These are phyloP conservation scores for Lactarius pseudohatsudake DNA, from an alignment of 768 basidiomycete genomes.

Conservation along the genomic window DNA sequence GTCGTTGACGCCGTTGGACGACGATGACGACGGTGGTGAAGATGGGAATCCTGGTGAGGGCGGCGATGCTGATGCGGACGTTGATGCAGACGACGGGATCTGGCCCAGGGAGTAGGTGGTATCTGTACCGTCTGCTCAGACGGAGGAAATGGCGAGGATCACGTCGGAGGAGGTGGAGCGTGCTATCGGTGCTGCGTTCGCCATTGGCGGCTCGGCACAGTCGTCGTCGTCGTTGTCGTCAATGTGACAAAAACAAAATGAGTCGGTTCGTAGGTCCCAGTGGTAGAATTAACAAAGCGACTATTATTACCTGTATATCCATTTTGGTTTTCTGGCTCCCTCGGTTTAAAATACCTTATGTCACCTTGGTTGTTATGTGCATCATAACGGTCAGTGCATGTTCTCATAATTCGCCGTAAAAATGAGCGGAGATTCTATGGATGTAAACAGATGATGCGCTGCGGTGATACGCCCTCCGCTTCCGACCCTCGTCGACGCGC, in stretches of 20 bases:
- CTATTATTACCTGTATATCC: no score
- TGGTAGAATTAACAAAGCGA: no score
- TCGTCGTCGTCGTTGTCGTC: no score
- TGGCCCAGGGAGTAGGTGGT: constrained; percentile 13
- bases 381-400: no score
- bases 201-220: neutral
- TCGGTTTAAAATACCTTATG: no score
- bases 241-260: no score
- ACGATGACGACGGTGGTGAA: neutral
- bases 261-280: no score
- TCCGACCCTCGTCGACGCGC: neutral
- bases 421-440: no score
- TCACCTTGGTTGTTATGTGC: no score
- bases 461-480: no score
- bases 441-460: no score
- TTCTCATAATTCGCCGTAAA: no score
- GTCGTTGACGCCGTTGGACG: neutral
- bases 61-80: neutral
- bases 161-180: neutral
- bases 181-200: constrained; percentile 19
- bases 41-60: neutral
- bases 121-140: neutral
- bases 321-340: neutral
- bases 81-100: neutral
- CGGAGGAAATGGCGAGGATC: constrained; percentile 1